Base-by-base conservation (phyloP, 108 stramenopile species). In the Mediolabrus comicus region DNA sequence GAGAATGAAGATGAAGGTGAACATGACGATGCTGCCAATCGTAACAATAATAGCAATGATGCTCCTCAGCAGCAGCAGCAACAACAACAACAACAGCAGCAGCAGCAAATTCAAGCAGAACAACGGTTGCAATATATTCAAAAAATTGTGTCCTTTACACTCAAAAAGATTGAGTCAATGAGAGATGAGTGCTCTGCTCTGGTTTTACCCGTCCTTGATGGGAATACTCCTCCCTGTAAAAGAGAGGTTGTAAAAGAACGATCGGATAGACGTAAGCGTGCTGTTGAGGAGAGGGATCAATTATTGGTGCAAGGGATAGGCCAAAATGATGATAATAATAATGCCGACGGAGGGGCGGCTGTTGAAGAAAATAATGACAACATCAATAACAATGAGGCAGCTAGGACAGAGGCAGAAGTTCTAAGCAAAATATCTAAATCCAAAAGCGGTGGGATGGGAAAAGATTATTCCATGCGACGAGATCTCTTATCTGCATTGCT, bases 121-220 rank as follows among this genome's bases (percentile, higher is more conserved):
- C 61, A 66, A 35, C 58, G 74, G 2, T 39, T 60, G 26, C 69
- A 81, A 51, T 89, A 77, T 69, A 59, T 85, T 9, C 30, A 66
- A 10, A 58, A 60, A 9, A 88, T 87, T 74, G 68, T 72, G 4
- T 38, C 62, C 2, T 82, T 77, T 32, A 79, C 92, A 0, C 30
- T 94, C 16, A 41, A 62, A 36, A 39, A 75, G 31, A 56, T 95
- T 32, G 29, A 86, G 53, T 52, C 38, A 6, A 63, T 95, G 32
- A 74, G 68, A 30, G 34, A 82, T 9, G 66, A 65, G 29, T 83
- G 81, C 34, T 41, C 62, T 9, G 73, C 77, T 8, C 69, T 86
- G n/a, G 38, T 92, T 11, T 33, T 95, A 14, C 87, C 86, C 4
- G 91, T 95, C 3, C 70, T 95, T 30, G 94, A 95, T 77, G 94